Evolutionary conservation across 768 basidiomycete genomes (phyloP), one percentile per base, ranked within the genome.

Genomic region (Mycena haematopus): DNA sequence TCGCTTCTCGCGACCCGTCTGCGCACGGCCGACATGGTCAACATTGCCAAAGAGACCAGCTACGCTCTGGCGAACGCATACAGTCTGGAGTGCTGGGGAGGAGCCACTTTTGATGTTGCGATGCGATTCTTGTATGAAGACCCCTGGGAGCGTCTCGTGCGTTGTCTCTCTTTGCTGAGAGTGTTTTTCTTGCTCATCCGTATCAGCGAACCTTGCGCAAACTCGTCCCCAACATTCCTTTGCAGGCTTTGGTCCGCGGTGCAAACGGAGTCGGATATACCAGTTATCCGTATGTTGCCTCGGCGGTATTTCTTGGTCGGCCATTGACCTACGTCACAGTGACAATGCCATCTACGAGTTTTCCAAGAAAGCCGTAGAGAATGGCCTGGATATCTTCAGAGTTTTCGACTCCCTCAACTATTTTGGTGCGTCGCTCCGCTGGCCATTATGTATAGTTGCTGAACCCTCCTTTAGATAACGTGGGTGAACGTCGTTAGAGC

Each of bases 121-220:
- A 97, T 98, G 95, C 90, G 96, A 49, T 99, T 99, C 90, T 78
- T 99, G 74, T 99, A 99, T 74, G 97, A 99, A 75, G 97, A 99
- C 77, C 97, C 97, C 69, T 99, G 97, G 97, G 97, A 99, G 75
- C 89, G 97, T 68, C 79, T 99, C 78, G 93, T 93, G 68, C 52
- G 87, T 77, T 31, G 25, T 40, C n/a, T 56, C 22, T 19, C 56
- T 22, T 21, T 19, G 2, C 38, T 44, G 63, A 15, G 7, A 7
- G 60, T 53, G 59, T 55, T 35, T 40, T 44, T n/a, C n/a, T 51
- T 63, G 72, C 56, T 72, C 57, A 35, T 70, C 46, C 58, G 52
- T 27, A 69, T 6, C 49, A 95, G 92, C 89, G 97, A 66, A 89
- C 91, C 17, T 86, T 99, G 60, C 88, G 97, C 66, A 94, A 95